These are phyloP conservation scores for Podila epigama DNA, from an alignment of 192 early-diverging fungal genomes.

Conservation along the genomic window DNA sequence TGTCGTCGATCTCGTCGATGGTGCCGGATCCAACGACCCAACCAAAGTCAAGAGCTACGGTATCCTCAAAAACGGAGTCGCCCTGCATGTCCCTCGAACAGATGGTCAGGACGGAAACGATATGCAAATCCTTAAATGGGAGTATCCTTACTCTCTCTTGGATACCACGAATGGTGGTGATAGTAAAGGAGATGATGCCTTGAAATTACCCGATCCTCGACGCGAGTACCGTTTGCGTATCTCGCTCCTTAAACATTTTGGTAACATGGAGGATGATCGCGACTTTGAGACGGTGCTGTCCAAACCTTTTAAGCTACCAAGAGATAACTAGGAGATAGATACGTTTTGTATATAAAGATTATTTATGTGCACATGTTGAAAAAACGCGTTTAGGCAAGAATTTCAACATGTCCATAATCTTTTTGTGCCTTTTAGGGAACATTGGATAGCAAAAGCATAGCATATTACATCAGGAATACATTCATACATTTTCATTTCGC, in stretches of 20 bases:
- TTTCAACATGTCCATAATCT: too few relatives aligned
- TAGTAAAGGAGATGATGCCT: background rate
- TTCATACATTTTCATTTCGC: too few relatives aligned
- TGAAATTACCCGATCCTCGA: too few relatives aligned
- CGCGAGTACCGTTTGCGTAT: slow-evolving; percentile 31
- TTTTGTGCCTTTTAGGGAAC: too few relatives aligned
- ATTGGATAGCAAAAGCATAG: too few relatives aligned
- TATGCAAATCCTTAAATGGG: background rate
- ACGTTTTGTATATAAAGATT: too few relatives aligned
- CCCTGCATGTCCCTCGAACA: background rate
- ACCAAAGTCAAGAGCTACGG: background rate
- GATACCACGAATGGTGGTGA: background rate
- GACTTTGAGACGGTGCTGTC: slow-evolving; percentile 37
- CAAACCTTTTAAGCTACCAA: background rate
- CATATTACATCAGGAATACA: too few relatives aligned
- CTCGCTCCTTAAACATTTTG: slow-evolving; percentile 33
- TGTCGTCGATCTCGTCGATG: background rate
- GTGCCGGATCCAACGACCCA: background rate
- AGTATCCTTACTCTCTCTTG: background rate
- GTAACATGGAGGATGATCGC: slow-evolving; percentile 3
- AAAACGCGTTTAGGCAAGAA: too few relatives aligned
- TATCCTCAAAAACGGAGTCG: background rate
- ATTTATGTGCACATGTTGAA: too few relatives aligned
- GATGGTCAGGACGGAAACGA: background rate
- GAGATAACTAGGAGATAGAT: background rate